These are phyloP conservation scores for Tolypocladium paradoxum DNA, from an alignment of 2,329 filamentous ascomycete genomes.

Conservation along the genomic window DNA sequence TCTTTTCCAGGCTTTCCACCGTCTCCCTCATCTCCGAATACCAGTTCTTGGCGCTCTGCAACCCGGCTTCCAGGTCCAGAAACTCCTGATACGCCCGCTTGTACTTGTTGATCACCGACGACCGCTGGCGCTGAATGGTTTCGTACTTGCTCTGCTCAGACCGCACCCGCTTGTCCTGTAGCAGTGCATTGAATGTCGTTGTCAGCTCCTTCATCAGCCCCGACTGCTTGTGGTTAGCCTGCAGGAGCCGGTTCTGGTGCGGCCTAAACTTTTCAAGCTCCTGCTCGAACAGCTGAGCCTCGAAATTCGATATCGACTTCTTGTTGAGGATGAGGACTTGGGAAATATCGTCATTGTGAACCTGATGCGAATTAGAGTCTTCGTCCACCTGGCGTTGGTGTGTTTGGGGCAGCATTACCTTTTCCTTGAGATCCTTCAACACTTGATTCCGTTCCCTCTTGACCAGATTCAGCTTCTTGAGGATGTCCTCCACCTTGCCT, in stretches of 20 bases:
- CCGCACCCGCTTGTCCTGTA: conserved; percentile 89
- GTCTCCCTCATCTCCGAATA: conserved; percentile 95
- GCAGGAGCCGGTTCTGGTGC: conserved; percentile 80
- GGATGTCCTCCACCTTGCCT: conserved; percentile 71
- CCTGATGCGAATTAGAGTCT: conserved; percentile 37
- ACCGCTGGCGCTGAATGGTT: conserved; percentile 70
- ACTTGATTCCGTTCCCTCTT: conserved; percentile 89
- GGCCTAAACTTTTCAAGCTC: conserved; percentile 96
- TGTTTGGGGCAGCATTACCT: conserved; percentile 43
- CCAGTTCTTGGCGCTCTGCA: conserved; percentile 83
- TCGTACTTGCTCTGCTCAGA: conserved; percentile 96
- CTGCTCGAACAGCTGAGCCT: conserved; percentile 83
- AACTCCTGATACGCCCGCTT: conserved; percentile 89
- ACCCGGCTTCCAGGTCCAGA: conserved; percentile 74
- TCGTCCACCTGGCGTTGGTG: neutral
- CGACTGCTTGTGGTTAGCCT: conserved; percentile 92
- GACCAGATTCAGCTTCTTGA: conserved; percentile 84
- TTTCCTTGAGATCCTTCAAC: conserved; percentile 93
- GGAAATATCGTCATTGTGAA: conserved; percentile 93
- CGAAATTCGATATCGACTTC: conserved; percentile 86
- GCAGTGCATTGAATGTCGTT: conserved; percentile 69
- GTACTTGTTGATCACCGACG: conserved; percentile 73
- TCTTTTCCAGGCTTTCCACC: conserved; percentile 83
- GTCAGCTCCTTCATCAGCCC: conserved; percentile 93
- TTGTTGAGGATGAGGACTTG: conserved; percentile 97